Evolutionary conservation across 129 eudicot species (phyloP).

Genomic region (Apium graveolens): DNA sequence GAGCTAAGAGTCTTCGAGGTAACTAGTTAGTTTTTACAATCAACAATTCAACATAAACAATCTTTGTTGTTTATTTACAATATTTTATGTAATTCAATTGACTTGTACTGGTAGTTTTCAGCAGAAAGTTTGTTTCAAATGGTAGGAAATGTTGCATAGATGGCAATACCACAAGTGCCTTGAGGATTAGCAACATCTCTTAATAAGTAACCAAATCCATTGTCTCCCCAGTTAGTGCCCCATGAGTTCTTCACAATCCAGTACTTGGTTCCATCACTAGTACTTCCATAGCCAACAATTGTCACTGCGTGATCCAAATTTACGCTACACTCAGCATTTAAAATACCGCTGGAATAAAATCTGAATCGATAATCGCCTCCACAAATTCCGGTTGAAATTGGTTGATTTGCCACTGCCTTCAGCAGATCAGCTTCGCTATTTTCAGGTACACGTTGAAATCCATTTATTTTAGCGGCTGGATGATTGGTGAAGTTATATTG

Average conservation of each 20-base stretch:
- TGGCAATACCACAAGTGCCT: slow-evolving; percentile 55
- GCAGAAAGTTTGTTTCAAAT: slow-evolving; percentile 10
- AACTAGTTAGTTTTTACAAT: too few species aligned
- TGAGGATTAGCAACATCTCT: slow-evolving; percentile 23
- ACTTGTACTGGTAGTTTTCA: too few species aligned
- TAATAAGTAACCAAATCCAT: slow-evolving; percentile 35
- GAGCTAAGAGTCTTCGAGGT: too few species aligned
- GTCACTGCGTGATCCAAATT: slow-evolving; percentile 43
- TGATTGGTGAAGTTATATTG: neutral
- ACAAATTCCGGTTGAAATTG: slow-evolving; percentile 41
- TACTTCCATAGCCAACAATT: slow-evolving; percentile 43
- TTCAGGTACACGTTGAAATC: slow-evolving; percentile 36
- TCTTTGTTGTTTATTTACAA: too few species aligned
- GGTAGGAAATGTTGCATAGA: slow-evolving; percentile 34
- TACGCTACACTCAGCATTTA: slow-evolving; percentile 31
- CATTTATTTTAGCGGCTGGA: slow-evolving; percentile 29
- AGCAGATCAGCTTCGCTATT: slow-evolving; percentile 37
- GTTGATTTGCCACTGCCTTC: slow-evolving; percentile 43
- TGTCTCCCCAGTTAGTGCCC: slow-evolving; percentile 45
- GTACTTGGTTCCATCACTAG: slow-evolving; percentile 33
- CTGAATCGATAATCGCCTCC: slow-evolving; percentile 27
- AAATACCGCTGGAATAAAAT: slow-evolving; percentile 38
- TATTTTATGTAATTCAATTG: too few species aligned
- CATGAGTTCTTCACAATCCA: slow-evolving; percentile 69
- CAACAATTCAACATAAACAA: too few species aligned